Conservation (phyloP, 352 stramenopile genomes). For the Pythium aristosporum region DNA sequence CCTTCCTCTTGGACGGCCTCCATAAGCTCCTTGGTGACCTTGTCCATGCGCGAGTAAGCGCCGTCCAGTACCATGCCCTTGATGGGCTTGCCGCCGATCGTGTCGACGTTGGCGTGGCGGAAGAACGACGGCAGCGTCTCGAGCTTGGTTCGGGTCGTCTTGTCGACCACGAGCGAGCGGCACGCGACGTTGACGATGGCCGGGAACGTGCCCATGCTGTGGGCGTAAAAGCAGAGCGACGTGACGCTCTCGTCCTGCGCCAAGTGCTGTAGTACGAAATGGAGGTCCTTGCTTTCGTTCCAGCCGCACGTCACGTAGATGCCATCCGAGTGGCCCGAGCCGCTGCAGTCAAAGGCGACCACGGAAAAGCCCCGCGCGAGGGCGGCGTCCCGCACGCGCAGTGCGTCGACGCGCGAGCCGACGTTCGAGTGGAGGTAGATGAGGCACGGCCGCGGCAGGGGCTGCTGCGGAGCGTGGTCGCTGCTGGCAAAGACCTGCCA, state of each 20-base stretch:
- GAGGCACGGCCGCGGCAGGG: conserved; percentile 47
- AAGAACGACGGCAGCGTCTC: conserved; percentile 56
- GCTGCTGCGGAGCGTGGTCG: conserved; percentile 11
- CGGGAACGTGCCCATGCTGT: conserved; percentile 83
- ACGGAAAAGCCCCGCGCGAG: conserved; percentile 75
- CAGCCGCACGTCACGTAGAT: conserved; percentile 87
- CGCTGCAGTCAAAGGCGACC: conserved; percentile 80
- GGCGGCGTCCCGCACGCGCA: conserved; percentile 63
- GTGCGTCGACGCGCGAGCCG: conserved; percentile 63
- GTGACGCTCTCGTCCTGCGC: conserved; percentile 49
- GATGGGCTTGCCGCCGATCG: conserved; percentile 55
- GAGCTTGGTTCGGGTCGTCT: conserved; percentile 52
- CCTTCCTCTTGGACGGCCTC: conserved; percentile 64
- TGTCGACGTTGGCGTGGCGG: conserved; percentile 36
- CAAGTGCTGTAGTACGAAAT: conserved; percentile 63
- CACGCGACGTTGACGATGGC: conserved; percentile 76
- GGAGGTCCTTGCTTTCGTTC: conserved; percentile 77
- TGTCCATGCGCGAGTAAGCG: conserved; percentile 68
- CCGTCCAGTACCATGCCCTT: conserved; percentile 72
- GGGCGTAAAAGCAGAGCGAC: conserved; percentile 69
- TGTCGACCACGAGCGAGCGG: conserved; percentile 45
- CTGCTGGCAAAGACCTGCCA: conserved; percentile 56
- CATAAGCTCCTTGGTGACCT: conserved; percentile 66
- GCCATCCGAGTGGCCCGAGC: conserved; percentile 73
- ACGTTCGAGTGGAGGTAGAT: conserved; percentile 87